Base-by-base conservation (phyloP, 192 early-diverging fungal species). In the Allomyces macrogynus region DNA sequence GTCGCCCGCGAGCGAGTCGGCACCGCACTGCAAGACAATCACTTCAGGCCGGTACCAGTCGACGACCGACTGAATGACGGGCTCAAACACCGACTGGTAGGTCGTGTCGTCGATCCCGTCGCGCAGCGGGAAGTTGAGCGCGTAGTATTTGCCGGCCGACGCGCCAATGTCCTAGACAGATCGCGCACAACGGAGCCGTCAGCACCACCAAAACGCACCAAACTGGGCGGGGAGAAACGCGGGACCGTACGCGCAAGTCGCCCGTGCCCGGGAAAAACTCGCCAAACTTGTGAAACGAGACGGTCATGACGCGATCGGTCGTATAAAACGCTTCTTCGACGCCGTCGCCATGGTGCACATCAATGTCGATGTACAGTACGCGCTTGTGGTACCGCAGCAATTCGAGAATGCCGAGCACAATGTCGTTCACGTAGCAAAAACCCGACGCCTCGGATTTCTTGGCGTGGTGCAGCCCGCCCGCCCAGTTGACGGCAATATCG, bases 351-450 rank as follows among this genome's bases (percentile, higher is more conserved):
- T 99, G 96, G 71, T 99, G 96, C 66, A 93, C 80, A 69, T 99
- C 96, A 64, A 96, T 89, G 71, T 99, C 96, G 12, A 99, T 79
- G 75, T 97, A 97, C 32, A 99, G 79, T 1, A 99, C 90, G 24
- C 88, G 81, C 43, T 84, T 82, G 69, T 88, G 88, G 27, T 78
- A 80, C 44, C 77, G 83, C 64, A 72, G 76, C 27, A 99, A 78
- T 64, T 87, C 86, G 49, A 95, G 81, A 40, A 91, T 95, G 7
- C 88, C 93, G 4, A 99, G 76, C 4, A 95, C 93, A 69, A 95
- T 92, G 68, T 99, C 96, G 70, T 99, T 99, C 14, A 98, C 89
- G 71, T 93, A 99, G 71, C 96, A 99, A 71, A 97, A 99, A 5
- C 96, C 96, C 60, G 87, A 84, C 1, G 96, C 96, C 64, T 90